Percentiles rank a stretch among this genome's conserved stretches.
Evolutionary conservation across 495 filamentous ascomycete genomes (phyloP).

Genomic region (Achaetomiella virescens): DNA sequence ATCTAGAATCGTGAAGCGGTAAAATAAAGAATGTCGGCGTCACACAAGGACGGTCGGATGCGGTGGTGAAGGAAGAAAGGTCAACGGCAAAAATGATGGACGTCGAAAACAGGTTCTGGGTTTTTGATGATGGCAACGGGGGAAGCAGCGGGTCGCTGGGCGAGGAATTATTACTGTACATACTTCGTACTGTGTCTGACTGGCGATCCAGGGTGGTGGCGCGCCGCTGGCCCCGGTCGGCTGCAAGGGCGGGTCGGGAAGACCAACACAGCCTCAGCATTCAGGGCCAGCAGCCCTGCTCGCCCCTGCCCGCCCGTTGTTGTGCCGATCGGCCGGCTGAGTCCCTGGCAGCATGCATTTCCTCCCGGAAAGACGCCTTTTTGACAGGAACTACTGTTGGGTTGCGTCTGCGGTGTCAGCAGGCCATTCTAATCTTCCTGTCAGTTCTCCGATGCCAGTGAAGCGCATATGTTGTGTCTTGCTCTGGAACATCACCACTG

Average conservation of each 20-base stretch:
- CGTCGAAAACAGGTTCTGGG: not conserved
- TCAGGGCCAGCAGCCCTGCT: not conserved
- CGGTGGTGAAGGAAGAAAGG: not conserved
- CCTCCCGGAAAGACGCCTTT: too few relatives aligned
- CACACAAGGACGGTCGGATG: conserved; percentile 15
- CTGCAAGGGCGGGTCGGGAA: conserved; percentile 10
- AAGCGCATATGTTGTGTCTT: not conserved
- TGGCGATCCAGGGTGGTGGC: not conserved
- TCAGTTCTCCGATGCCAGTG: too few relatives aligned
- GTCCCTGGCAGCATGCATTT: not conserved
- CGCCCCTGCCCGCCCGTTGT: not conserved
- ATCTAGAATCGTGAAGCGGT: not conserved
- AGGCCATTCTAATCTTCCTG: too few relatives aligned
- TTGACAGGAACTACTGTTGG: too few relatives aligned
- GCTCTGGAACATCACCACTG: too few relatives aligned
- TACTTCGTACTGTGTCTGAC: too few relatives aligned
- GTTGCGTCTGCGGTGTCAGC: too few relatives aligned
- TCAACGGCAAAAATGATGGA: not conserved
- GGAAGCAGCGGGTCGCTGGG: conserved; percentile 1
- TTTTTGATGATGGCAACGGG: conserved; percentile 1
- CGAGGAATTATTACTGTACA: conserved; percentile 12
- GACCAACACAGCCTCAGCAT: conserved; percentile 9
- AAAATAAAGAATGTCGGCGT: conserved; percentile 15
- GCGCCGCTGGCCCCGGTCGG: not conserved
- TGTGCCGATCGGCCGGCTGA: not conserved